Evolutionary conservation across 2,329 filamentous ascomycete genomes (phyloP).

Genomic region (Plectosphaerella cucumerina): DNA sequence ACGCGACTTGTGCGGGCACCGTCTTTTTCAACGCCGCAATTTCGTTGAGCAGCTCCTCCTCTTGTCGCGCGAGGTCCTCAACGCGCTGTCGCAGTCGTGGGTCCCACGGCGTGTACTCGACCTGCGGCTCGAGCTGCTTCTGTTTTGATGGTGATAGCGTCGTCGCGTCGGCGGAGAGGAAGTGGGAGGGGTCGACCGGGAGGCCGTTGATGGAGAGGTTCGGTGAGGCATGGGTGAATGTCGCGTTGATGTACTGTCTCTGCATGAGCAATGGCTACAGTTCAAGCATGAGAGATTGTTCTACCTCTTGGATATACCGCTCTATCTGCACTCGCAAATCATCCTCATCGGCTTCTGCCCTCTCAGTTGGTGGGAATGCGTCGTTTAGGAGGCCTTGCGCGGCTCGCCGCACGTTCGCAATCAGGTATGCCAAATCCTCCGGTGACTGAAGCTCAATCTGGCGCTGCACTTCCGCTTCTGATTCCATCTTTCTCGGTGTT

Average conservation of each 20-base stretch:
- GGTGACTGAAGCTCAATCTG: slow-evolving; percentile 77
- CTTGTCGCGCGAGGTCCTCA: slow-evolving; percentile 56
- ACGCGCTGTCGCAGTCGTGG: slow-evolving; percentile 53
- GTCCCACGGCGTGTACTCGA: slow-evolving; percentile 57
- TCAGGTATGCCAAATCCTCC: slow-evolving; percentile 67
- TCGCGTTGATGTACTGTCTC: slow-evolving; percentile 55
- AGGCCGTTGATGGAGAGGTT: slow-evolving; percentile 63
- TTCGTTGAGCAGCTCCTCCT: slow-evolving; percentile 61
- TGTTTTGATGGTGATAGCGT: slow-evolving; percentile 3
- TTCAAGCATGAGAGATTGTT: neutral
- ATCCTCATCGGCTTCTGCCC: slow-evolving; percentile 44
- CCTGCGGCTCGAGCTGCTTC: slow-evolving; percentile 24
- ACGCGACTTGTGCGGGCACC: slow-evolving; percentile 42
- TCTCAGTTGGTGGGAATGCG: slow-evolving; percentile 62
- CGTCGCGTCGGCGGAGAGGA: slow-evolving; percentile 23
- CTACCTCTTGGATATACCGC: slow-evolving; percentile 54
- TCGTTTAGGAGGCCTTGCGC: slow-evolving; percentile 64
- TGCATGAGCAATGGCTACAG: neutral
- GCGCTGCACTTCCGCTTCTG: slow-evolving; percentile 30
- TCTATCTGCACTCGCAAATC: slow-evolving; percentile 41
- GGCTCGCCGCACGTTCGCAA: slow-evolving; percentile 64
- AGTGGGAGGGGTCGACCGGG: slow-evolving; percentile 35
- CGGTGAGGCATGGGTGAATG: slow-evolving; percentile 53
- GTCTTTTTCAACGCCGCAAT: slow-evolving; percentile 56
- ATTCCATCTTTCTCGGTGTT: neutral